Conservation (phyloP, 768 basidiomycete species). For the Boletus rubroflammeus region DNA sequence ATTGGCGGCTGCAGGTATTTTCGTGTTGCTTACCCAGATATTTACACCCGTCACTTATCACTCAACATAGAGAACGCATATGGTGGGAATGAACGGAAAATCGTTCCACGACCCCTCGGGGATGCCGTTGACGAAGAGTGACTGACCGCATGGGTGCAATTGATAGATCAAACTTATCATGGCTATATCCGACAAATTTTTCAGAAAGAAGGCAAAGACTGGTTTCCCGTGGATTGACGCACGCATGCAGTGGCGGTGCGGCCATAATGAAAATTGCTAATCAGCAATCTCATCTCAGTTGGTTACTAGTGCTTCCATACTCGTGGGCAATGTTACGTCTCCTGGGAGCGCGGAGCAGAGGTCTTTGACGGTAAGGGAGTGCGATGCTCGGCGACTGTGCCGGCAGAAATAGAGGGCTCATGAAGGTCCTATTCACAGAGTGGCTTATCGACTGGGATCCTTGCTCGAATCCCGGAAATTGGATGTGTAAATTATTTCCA, state of each 20-base stretch:
- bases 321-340: conserved; percentile 27
- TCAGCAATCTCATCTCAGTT: conserved; percentile 28
- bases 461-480: conserved; percentile 25
- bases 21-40: background rate
- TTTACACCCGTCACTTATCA: background rate
- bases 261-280: conserved; percentile 26
- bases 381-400: conserved; percentile 20
- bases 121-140: conserved; percentile 11
- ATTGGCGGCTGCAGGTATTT: conserved; percentile 9
- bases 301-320: conserved; percentile 21
- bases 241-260: conserved; percentile 29
- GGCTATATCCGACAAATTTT: background rate
- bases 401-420: conserved; percentile 3
- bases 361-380: conserved; percentile 13
- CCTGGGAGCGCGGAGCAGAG: conserved; percentile 22
- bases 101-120: conserved; percentile 17
- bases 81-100: conserved; percentile 3
- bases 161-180: conserved; percentile 4
- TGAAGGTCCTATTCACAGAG: conserved; percentile 5
- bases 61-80: background rate
- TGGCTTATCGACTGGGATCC: conserved; percentile 15
- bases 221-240: conserved; percentile 21
- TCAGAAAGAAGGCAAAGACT: background rate
- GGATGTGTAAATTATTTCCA: conserved; percentile 15
- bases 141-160: conserved; percentile 5